Base-by-base conservation (phyloP, 2,329 filamentous ascomycete species). In the Trichoderma sp. region DNA sequence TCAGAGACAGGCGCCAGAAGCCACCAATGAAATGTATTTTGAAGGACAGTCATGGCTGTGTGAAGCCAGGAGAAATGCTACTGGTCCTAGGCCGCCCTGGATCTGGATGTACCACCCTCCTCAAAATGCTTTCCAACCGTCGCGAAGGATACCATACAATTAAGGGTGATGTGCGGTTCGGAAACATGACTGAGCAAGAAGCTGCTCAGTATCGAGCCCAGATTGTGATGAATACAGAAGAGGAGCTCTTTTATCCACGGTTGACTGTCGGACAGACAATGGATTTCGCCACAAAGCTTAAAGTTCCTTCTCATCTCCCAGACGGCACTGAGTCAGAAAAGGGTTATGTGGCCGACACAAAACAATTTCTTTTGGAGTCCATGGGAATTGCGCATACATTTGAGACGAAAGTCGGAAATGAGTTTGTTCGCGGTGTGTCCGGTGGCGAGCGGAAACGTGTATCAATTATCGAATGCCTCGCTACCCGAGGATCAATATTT, bases 31-130 rank as follows among this genome's bases (percentile, higher is more conserved):
- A 56, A 56, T 24, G 21, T 12, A 56, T 56, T 24, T 56, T 56
- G 21, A 56, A 56, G 50, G 50, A 56, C 50, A 24, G 50, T 56
- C 89, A 91, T 80, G 93, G 93, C 11, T 93, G 91, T 78, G 90
- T 94, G 68, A 91, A 92, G 81, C 92, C 92, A 0, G 93, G 92
- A 29, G 92, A 94, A 82, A 93, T 94, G 92, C 83, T 93, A 1
- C 84, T 94, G 0, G 92, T 94, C 0, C 85, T 94, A 0, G 93
- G 93, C 3, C 87, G 92, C 1, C 92, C 93, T 0, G 93, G 92
- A 0, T 87, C 91, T 3, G 92, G 92, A 45, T 95, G 93, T 81
- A 93, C 92, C 0, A 93, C 92, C 0, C 86, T 95, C 21, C 85
- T 95, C 60, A 94, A 93, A 79, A 86, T 93, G 79, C 86, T 95